These are phyloP conservation scores for Nicotiana benthamiana DNA, from an alignment of 257 asterid genomes.

Conservation along the genomic window DNA sequence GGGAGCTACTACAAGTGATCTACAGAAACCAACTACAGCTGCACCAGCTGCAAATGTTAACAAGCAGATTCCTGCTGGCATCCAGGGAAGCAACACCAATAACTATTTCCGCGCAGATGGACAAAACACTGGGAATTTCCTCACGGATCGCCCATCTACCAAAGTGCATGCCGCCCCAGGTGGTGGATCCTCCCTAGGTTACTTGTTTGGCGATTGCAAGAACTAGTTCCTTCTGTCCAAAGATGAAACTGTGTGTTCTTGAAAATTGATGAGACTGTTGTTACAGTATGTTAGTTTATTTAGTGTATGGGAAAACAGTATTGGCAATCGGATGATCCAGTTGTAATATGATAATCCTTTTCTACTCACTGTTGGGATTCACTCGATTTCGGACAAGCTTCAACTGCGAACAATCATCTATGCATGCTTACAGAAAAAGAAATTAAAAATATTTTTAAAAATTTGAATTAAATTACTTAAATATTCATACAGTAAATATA, in stretches of 20 bases:
- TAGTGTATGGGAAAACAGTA: neutral
- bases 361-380: neutral
- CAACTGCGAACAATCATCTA: neutral
- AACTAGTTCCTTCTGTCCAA: neutral
- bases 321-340: neutral
- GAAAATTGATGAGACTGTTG: neutral
- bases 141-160: slow-evolving; percentile 35
- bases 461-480: no score
- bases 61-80: slow-evolving; percentile 65
- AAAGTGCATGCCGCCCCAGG: slow-evolving; percentile 23
- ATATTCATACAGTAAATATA: no score
- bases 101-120: slow-evolving; percentile 74
- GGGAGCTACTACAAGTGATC: slow-evolving; percentile 24
- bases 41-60: slow-evolving; percentile 35
- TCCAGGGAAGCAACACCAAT: slow-evolving; percentile 42
- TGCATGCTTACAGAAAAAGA: neutral
- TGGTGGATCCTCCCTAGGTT: slow-evolving; percentile 20
- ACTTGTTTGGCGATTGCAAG: slow-evolving; percentile 14
- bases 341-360: neutral
- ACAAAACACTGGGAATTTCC: slow-evolving; percentile 77
- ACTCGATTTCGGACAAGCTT: neutral
- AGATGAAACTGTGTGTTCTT: neutral
- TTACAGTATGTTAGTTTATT: neutral
- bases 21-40: slow-evolving; percentile 39
- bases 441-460: no score